Base-by-base conservation (phyloP, 208 protist genomes). In the Endotrypanum monterogeii region DNA sequence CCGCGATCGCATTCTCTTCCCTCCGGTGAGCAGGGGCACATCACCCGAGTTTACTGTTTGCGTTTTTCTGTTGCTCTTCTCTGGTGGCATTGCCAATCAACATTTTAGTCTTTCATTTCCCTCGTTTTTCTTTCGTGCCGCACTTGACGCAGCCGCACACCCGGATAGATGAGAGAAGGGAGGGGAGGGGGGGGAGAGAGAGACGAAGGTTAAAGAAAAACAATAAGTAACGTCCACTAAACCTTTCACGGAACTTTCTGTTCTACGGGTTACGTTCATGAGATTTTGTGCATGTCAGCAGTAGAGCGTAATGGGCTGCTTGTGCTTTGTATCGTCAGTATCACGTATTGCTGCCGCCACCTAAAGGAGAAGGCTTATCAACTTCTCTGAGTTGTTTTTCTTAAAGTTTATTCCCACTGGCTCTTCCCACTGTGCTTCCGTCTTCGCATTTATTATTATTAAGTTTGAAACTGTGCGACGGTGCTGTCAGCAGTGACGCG, bases 1-100 rank as follows among this genome's bases (percentile, higher is more conserved):
- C 37, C 84, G 88, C 61, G 83, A 88, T 62, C 80, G 84, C 66
- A 82, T 92, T 35, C 88, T 89, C 63, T 76, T 84, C 25, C 82
- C 82, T 11, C 46, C 14, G 0, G 69, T 44, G 3, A 39, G 69
- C 41, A 76, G 74, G 25, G 30, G 51, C 12, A 46, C 54, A 5
- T 79, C 76, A 0, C 80, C n/a, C 85, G 76, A 14, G 37, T 18
- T 61, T 76, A 12, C 69, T 83, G 20, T 73, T n/a, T 11, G 25
- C 39, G 3, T 25, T 81, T 51, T 68, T 65, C 20, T 30, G 46
- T 48, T 23, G 32, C 32, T 55, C 76, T 30, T 61, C 6, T 11
- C 54, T 30, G 68, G 28, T 39, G 44, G 32, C 46, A 65, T 65
- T 46, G 44, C 46, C 60, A n/a, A 46, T 37, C 60, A 65, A 30